phyloP scores from a whole-genome alignment of 2,329 filamentous ascomycete species.

The Ploettnerulaceae sp. region DNA sequence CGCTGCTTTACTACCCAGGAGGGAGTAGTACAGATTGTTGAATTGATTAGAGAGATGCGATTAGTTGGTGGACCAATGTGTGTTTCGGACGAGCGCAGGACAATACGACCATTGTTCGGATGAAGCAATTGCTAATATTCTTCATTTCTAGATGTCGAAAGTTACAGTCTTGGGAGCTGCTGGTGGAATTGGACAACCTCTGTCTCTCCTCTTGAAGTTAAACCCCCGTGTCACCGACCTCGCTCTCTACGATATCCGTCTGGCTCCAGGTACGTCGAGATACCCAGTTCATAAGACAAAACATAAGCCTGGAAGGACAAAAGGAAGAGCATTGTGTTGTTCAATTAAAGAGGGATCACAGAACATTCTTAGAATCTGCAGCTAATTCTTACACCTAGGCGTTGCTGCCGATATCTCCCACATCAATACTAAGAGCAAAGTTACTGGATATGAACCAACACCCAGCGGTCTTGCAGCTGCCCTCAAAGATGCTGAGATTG shows the following conservation, averaged over 20 bases:
- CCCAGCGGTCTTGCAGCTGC: conserved; percentile 69
- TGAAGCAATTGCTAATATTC: conserved; percentile 23
- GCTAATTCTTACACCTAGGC: conserved; percentile 52
- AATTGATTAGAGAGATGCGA: neutral
- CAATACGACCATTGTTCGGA: neutral
- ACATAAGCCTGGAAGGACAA: neutral
- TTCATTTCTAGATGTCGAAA: conserved; percentile 79
- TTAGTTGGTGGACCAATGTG: neutral
- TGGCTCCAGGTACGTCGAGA: conserved; percentile 71
- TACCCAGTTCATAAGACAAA: conserved; percentile 10
- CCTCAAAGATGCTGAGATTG: conserved; percentile 84
- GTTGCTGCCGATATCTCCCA: conserved; percentile 97
- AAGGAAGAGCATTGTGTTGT: neutral
- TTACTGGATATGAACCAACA: conserved; percentile 82
- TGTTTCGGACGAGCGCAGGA: neutral
- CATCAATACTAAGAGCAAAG: conserved; percentile 97
- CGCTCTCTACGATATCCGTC: conserved; percentile 95
- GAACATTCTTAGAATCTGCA: conserved; percentile 1
- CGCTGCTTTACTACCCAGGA: neutral
- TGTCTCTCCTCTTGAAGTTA: conserved; percentile 97
- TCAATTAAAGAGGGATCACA: neutral
- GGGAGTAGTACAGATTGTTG: neutral
- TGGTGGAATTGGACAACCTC: conserved; percentile 96
- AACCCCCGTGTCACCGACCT: conserved; percentile 88
- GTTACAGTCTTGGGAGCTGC: conserved; percentile 94